Evolutionary conservation across 2,329 filamentous ascomycete genomes (phyloP), one percentile per base, ranked within the genome.

Genomic region (Cryphonectria carpinicola): DNA sequence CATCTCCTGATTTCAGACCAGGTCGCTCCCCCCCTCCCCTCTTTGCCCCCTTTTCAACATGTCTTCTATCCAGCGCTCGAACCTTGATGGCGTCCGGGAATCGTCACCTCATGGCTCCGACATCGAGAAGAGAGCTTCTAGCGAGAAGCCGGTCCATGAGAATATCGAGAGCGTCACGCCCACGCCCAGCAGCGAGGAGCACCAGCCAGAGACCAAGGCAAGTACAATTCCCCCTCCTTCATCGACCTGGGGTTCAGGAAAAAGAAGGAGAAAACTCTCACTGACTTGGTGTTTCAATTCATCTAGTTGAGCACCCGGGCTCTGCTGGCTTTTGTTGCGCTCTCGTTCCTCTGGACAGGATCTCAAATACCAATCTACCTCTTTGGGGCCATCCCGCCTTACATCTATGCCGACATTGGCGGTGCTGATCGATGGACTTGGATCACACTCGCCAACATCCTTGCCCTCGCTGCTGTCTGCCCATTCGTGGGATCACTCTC

Each of bases 401-500:
- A 86, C 73, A 87, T 91, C 69, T 90, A 90, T 77, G 78, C 79
- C 17, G 86, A 89, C 37, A 85, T 92, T 70, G 89, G 89, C 37
- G 89, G 89, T 67, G 80, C 83, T 5, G 86, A 89, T 75, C 81
- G 85, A 72, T 90, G 86, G 85, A 82, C 88, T n/a, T 90, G 88
- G 89, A 86, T 89, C 79, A 82, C 83, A 17, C 80, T 84, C 3
- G 83, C 80, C 22, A 86, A 89, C 73, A 80, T 89, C 8, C 83
- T 90, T n/a, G 83, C 86, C 3, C 83, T 86, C 64, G 87, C 87
- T 3, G 85, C 84, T 3, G 80, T 89, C 1, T 88, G 86, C 71
- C 88, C 88, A 13, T 90, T 93, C 74, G 90, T 93, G 1, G 91
- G 91, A 14, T 86, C 87, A 1, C 79, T 92, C 0, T 90, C 89